These are phyloP conservation scores for Phytophthora pini DNA, from an alignment of 352 stramenopile species.

Conservation along the genomic window DNA sequence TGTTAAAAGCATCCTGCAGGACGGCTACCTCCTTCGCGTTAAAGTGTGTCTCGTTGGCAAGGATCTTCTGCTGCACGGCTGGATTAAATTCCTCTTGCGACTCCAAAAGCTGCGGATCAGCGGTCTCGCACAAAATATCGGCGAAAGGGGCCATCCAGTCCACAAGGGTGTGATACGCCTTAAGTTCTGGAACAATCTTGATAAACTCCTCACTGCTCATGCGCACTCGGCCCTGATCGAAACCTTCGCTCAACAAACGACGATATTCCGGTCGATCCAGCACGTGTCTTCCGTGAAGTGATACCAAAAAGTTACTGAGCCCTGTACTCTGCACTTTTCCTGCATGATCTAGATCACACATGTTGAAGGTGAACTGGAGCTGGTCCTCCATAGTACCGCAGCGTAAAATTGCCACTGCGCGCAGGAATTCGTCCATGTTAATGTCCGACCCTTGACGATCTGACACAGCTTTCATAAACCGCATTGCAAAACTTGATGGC, in stretches of 20 bases:
- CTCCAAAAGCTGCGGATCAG: slow-evolving; percentile 78
- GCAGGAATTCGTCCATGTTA: slow-evolving; percentile 90
- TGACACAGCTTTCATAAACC: slow-evolving; percentile 89
- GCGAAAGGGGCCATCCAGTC: slow-evolving; percentile 89
- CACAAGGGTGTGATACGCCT: slow-evolving; percentile 62
- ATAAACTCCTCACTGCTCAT: slow-evolving; percentile 83
- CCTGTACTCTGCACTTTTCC: slow-evolving; percentile 88
- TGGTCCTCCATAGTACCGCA: slow-evolving; percentile 80
- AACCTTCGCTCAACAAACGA: slow-evolving; percentile 76
- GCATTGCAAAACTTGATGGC: slow-evolving; percentile 89
- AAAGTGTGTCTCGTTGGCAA: slow-evolving; percentile 85
- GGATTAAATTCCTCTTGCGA: slow-evolving; percentile 91
- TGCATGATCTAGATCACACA: slow-evolving; percentile 89
- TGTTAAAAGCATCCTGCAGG: slow-evolving; percentile 86
- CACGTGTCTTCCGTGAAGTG: slow-evolving; percentile 77
- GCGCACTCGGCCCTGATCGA: slow-evolving; percentile 80
- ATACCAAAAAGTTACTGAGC: slow-evolving; percentile 87
- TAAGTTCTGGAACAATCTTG: slow-evolving; percentile 60
- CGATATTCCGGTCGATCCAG: slow-evolving; percentile 80
- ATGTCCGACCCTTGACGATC: slow-evolving; percentile 86
- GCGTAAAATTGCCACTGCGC: slow-evolving; percentile 76
- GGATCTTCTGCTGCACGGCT: slow-evolving; percentile 88
- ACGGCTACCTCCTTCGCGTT: slow-evolving; percentile 81
- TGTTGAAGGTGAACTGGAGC: slow-evolving; percentile 85
- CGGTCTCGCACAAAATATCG: slow-evolving; percentile 87